Percentiles rank a stretch among this genome's conserved stretches.
phyloP scores from a whole-genome alignment of 2,329 filamentous ascomycete species.

The Immersiporthe knoxdaviesiana region DNA sequence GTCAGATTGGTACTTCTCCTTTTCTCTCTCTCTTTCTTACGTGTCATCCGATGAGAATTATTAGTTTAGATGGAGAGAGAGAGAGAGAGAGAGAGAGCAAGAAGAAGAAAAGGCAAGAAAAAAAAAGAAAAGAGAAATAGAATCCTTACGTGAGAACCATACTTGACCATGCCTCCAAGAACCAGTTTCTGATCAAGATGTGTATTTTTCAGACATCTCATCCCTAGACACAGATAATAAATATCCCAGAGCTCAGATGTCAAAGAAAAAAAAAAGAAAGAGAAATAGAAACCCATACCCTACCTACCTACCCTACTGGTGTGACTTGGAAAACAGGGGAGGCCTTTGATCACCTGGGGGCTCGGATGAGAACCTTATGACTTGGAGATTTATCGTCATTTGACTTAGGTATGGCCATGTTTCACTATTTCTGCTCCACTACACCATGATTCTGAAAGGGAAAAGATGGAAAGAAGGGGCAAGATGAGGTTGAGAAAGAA shows the following conservation, averaged over 20 bases:
- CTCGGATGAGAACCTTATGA: not conserved
- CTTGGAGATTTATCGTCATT: not conserved
- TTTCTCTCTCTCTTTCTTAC: not conserved
- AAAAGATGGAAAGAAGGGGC: not conserved
- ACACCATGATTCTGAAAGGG: not conserved
- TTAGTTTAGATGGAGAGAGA: not conserved
- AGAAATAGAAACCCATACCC: too few species aligned
- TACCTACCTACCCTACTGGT: not conserved
- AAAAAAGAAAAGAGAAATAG: not conserved
- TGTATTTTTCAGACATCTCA: too few species aligned
- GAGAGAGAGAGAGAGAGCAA: not conserved
- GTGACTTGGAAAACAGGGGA: not conserved
- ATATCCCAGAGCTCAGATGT: too few species aligned
- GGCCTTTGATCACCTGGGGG: not conserved
- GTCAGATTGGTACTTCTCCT: not conserved
- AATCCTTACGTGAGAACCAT: not conserved
- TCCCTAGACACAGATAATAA: too few species aligned
- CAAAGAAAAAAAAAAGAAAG: not conserved
- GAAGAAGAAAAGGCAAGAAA: not conserved
- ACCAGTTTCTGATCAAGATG: too few species aligned
- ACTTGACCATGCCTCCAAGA: not conserved
- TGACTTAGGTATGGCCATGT: not conserved
- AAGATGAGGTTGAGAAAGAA: not conserved
- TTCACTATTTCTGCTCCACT: constrained; percentile 3
- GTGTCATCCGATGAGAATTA: not conserved